Evolutionary conservation across 257 asterid genomes (phyloP), one percentile per base, ranked within the genome.

Genomic region (Capsicum rhomboideum): DNA sequence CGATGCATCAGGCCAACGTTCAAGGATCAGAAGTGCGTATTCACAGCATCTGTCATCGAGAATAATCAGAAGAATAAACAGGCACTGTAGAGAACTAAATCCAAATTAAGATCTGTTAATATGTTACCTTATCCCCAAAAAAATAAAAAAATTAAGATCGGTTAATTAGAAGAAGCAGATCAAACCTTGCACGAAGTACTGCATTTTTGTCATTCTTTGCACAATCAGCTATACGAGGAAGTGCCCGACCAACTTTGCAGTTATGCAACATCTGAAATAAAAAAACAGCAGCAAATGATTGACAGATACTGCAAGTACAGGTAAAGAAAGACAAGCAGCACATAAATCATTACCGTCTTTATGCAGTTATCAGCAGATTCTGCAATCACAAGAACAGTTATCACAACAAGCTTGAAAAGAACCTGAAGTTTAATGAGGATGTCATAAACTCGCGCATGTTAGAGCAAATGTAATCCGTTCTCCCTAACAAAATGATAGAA

Each of bases 381-480:
- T 90, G 98, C 98, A 89, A 97, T 97, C 85, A 97, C 98, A 87
- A 97, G 98, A 85, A 97, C 98, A 61, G 99, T 95, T 90, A 97
- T 97, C 90, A 97, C 99, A 78, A 97, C 98, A 91, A 97, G 99
- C 98, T 97, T 97, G 98, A 97, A 97, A 86, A 97, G 98, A 80
- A 93, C 98, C 99, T 97, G 94, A 85, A 82, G 84, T 84, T 78
- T 87, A 88, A 89, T 42, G 40, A 85, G 46, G 55, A 74, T 23
- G 90, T 90, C 90, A 91, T 92, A 88, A 52, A 44, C 81, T 77
- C 21, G 18, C 44, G 3, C 63, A 50, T 16, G 63, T 49, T 77
- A 50, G 81, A 50, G 81, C 21, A 77, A 49, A 50, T 77, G 63
- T 16, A 77, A 75, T 49, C 26, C 17, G 16, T 50, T 75, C 17